Evolutionary conservation across 2,329 filamentous ascomycete species (phyloP).

Genomic region (Pseudomassariella vexata): DNA sequence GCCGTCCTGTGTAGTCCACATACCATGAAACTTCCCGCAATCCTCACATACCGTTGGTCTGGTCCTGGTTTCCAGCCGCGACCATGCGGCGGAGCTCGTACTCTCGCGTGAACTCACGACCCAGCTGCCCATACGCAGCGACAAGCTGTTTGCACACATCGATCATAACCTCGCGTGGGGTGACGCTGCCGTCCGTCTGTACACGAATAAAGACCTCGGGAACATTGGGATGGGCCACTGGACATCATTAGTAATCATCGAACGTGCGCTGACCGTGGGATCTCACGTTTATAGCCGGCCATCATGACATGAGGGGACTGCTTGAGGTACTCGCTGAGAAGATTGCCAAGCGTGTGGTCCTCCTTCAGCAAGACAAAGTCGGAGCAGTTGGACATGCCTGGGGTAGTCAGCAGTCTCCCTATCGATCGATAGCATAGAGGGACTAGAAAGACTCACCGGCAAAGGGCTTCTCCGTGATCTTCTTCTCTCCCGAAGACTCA

Average conservation of each 20-base stretch:
- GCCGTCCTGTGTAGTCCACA: too few species aligned
- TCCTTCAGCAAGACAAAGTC: constrained; percentile 96
- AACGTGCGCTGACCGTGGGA: constrained; percentile 11
- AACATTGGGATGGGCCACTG: constrained; percentile 55
- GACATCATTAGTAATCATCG: constrained; percentile 10
- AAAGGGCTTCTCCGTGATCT: constrained; percentile 82
- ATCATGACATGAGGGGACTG: constrained; percentile 80
- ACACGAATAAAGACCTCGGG: constrained; percentile 67
- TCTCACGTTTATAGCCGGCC: constrained; percentile 80
- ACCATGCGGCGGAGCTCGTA: constrained; percentile 85
- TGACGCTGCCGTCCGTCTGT: constrained; percentile 83
- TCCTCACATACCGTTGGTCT: constrained; percentile 15
- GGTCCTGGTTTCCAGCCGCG: constrained; percentile 53
- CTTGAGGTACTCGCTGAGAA: constrained; percentile 80
- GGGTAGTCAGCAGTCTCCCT: constrained; percentile 5
- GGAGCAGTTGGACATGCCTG: constrained; percentile 88
- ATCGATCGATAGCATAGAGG: too few species aligned
- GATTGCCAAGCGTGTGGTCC: constrained; percentile 91
- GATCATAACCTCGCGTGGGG: constrained; percentile 83
- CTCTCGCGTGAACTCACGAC: constrained; percentile 87
- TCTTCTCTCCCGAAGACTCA: constrained; percentile 73
- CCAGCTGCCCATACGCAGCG: constrained; percentile 70
- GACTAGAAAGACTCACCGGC: constrained; percentile 58
- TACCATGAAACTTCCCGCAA: constrained; percentile 6
- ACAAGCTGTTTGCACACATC: constrained; percentile 78